Base-by-base conservation (phyloP, 2,329 filamentous ascomycete species). In the Zopfia rhizophila region DNA sequence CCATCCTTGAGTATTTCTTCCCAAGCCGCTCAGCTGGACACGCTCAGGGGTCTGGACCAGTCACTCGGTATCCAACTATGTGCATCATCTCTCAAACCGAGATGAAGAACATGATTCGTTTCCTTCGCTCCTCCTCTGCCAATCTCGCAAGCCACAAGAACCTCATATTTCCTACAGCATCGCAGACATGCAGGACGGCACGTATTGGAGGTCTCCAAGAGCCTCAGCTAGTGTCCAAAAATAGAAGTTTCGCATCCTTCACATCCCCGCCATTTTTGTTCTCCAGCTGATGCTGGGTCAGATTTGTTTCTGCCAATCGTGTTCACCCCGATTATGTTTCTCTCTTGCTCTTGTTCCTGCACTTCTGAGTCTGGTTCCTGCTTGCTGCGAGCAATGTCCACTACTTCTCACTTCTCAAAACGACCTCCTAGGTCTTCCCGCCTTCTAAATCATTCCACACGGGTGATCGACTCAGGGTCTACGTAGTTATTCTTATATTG, bases 41-140 rank as follows among this genome's bases (percentile, higher is more conserved):
- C 14, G 51, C 55, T 60, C 53, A n/a, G n/a, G n/a, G n/a, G n/a
- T n/a, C n/a, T 59, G 51, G 47, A 57, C 36, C 52, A 47, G 49
- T 44, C 51, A 41, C 41, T 42, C 38, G 19, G 41, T 32, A 30
- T 32, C 27, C 44, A 24, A 19, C 29, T 54, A 48, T 48, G 46
- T 45, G 53, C n/a, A n/a, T n/a, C n/a, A n/a, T n/a, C n/a, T n/a
- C n/a, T n/a, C n/a, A 40, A 31, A 5, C 16, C n/a, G n/a, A n/a
- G n/a, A 22, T 7, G 30, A 25, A 49, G 35, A 25, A 28, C 25
- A 13, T 22, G 19, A 28, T 22, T 23, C 18, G 11, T 14, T 38
- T 19, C 29, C 13, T 38, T 13, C 12, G 17, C 44, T 31, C 38
- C 38, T 32, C 28, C 28, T 23, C 29, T 12, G 16, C 33, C 41